These are phyloP conservation scores for Mrakia blollopis DNA, from an alignment of 768 basidiomycete genomes.

Conservation along the genomic window DNA sequence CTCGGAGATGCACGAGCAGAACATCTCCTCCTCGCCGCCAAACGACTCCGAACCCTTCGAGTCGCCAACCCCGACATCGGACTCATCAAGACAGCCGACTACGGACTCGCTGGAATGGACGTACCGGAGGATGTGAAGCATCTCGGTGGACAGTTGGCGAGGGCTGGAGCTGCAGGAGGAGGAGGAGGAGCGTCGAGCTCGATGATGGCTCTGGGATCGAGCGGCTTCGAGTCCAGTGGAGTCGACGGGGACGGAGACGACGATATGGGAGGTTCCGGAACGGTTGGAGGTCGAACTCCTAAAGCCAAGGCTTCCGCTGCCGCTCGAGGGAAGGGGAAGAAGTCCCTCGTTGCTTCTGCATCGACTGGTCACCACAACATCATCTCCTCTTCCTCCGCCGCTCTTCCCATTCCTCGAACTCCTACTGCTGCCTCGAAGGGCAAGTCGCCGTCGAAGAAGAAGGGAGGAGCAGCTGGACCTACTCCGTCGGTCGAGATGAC, in stretches of 20 bases:
- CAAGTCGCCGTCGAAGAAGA: slow-evolving; percentile 16
- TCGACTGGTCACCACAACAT: neutral
- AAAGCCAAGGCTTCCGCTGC: neutral
- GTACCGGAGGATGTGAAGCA: neutral
- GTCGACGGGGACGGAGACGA: neutral
- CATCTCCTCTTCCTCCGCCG: neutral
- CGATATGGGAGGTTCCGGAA: neutral
- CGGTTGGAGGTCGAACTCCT: slow-evolving; percentile 1
- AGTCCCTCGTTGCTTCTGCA: neutral
- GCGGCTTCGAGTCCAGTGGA: slow-evolving; percentile 6
- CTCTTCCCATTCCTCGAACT: neutral
- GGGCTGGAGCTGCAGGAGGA: neutral
- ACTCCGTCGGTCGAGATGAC: neutral
- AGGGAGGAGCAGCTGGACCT: neutral
- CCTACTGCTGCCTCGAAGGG: slow-evolving; percentile 14
- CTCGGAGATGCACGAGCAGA: slow-evolving; percentile 29
- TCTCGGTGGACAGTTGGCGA: neutral
- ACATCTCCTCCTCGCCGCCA: slow-evolving; percentile 30
- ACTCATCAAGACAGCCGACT: slow-evolving; percentile 20
- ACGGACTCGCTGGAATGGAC: slow-evolving; percentile 4
- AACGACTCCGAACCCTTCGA: slow-evolving; percentile 30
- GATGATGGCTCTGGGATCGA: neutral
- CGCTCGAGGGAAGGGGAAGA: slow-evolving; percentile 14
- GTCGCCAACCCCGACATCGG: slow-evolving; percentile 22
- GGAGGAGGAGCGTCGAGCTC: neutral